These are phyloP conservation scores for Aristolochia fimbriata DNA, from an alignment of 164 flowering plant genomes.

Conservation along the genomic window DNA sequence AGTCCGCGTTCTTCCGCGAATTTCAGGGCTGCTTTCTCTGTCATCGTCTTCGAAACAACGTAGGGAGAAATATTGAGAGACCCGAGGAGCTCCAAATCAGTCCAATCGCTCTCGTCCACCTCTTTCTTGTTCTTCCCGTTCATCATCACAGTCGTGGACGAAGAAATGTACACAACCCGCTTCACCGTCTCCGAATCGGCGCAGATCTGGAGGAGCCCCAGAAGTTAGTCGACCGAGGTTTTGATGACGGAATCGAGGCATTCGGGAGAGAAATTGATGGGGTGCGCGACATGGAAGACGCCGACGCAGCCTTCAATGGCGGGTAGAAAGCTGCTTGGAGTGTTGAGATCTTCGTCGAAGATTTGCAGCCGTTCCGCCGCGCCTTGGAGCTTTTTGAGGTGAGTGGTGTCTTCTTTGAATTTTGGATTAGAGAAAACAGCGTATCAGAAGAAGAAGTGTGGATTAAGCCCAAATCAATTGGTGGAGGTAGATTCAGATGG, in stretches of 20 bases:
- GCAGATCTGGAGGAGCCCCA: conserved; percentile 30
- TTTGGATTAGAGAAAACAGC: conserved; percentile 2
- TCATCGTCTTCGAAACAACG: conserved; percentile 26
- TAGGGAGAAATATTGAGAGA: conserved; percentile 10
- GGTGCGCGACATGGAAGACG: conserved; percentile 22
- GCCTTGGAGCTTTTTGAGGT: conserved; percentile 15
- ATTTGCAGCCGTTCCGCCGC: conserved; percentile 18
- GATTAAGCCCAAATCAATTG: too few species aligned
- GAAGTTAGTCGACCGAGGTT: conserved; percentile 16
- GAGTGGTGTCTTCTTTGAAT: conserved; percentile 15
- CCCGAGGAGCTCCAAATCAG: conserved; percentile 20
- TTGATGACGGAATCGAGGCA: background rate
- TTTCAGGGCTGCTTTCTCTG: conserved; percentile 33
- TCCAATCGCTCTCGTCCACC: conserved; percentile 39
- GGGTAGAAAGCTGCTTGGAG: conserved; percentile 11
- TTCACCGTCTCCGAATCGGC: conserved; percentile 28
- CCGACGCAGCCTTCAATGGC: conserved; percentile 13
- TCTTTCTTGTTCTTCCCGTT: background rate
- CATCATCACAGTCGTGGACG: too few species aligned
- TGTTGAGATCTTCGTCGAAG: conserved; percentile 17
- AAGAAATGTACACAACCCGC: conserved; percentile 4
- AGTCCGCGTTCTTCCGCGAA: conserved; percentile 30
- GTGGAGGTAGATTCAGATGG: too few species aligned
- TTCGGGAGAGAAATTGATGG: conserved; percentile 2
- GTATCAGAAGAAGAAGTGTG: too few species aligned